Conservation (phyloP, 345 rosid genomes). For the Erucastrum elatum region DNA sequence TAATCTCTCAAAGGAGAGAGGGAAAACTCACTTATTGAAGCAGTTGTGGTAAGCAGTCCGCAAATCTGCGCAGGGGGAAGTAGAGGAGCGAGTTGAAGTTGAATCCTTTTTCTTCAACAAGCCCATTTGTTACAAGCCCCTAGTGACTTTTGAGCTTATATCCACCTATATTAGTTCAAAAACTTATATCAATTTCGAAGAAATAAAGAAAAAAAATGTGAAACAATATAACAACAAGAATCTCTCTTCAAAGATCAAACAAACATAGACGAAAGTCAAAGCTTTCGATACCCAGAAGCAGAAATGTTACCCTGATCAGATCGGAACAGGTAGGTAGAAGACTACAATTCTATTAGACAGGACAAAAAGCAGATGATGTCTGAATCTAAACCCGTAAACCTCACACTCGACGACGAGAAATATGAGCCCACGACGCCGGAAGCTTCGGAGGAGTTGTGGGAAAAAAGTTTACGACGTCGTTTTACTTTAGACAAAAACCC, state of each 20-base stretch:
- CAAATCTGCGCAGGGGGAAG: constrained; percentile 74
- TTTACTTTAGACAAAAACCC: not conserved
- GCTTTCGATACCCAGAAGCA: not conserved
- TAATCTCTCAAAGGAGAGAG: constrained; percentile 38
- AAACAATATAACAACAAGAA: not conserved
- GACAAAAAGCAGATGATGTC: not conserved
- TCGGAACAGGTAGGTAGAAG: not conserved
- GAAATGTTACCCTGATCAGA: not conserved
- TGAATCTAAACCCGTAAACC: not conserved
- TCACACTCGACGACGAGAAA: constrained; percentile 2
- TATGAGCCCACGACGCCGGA: not conserved
- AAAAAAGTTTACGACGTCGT: not conserved
- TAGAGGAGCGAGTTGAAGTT: constrained; percentile 46
- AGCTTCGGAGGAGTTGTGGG: not conserved
- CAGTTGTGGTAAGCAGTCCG: constrained; percentile 76
- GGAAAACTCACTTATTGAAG: constrained; percentile 64
- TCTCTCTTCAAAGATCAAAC: constrained; percentile 3
- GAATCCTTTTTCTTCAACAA: constrained; percentile 38
- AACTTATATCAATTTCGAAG: not conserved
- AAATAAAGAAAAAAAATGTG: not conserved
- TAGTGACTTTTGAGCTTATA: constrained; percentile 4
- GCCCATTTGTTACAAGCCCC: constrained; percentile 41
- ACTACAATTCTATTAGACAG: not conserved
- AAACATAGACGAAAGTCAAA: not conserved
- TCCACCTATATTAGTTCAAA: constrained; percentile 2